Evolutionary conservation across 2,329 filamentous ascomycete species (phyloP).

Genomic region (Ascochyta clinopodiicola): DNA sequence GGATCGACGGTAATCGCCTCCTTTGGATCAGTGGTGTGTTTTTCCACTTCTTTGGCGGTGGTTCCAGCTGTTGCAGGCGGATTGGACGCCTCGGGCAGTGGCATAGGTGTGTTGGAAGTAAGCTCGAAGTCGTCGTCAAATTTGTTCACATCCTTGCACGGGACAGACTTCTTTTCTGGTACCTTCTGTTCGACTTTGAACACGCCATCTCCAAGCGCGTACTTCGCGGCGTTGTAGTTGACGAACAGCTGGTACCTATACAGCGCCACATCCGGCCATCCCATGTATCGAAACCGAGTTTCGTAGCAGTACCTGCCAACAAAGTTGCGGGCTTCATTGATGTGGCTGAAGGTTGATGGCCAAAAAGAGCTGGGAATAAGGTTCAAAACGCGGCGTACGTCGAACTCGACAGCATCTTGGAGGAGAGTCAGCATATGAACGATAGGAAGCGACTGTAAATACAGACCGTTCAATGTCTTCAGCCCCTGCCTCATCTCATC

Average conservation of each 20-base stretch:
- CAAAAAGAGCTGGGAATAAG: neutral
- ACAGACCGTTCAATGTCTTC: neutral
- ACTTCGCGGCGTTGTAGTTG: conserved; percentile 11
- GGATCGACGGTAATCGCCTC: conserved; percentile 1
- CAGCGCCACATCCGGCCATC: conserved; percentile 5
- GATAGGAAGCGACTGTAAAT: neutral
- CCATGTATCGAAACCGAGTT: neutral
- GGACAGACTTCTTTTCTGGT: neutral
- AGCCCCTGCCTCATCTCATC: no score
- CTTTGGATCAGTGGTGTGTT: neutral
- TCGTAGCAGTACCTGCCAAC: neutral
- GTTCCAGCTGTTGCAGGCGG: neutral
- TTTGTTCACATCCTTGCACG: neutral
- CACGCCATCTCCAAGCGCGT: conserved; percentile 1
- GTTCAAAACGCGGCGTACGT: neutral
- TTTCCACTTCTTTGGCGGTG: neutral
- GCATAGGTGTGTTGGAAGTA: neutral
- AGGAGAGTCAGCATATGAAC: neutral
- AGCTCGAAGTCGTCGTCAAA: neutral
- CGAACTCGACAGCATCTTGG: conserved; percentile 1
- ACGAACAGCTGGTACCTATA: conserved; percentile 4
- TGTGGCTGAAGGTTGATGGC: neutral
- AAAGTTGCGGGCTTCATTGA: conserved; percentile 16
- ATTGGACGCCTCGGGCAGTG: neutral
- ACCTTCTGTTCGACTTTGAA: conserved; percentile 2